phyloP scores from a whole-genome alignment of 805 yeast genomes.

The Yarrowia divulgata region DNA sequence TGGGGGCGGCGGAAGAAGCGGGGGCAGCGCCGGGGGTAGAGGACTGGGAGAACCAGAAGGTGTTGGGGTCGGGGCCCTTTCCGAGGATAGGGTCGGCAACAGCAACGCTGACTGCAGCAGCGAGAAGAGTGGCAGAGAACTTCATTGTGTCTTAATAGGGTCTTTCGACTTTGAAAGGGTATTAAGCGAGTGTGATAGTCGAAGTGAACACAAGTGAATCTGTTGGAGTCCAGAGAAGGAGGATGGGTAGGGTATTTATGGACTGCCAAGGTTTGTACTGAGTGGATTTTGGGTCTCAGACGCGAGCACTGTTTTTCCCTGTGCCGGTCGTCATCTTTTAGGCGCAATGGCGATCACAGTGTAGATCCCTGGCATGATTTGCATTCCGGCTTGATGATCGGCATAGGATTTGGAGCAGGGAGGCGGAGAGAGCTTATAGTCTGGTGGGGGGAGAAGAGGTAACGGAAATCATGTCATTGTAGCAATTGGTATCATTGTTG shows the following conservation, averaged over 20 bases:
- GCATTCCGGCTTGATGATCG: constrained; percentile 31
- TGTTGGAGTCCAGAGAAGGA: constrained; percentile 11
- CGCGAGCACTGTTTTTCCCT: constrained; percentile 19
- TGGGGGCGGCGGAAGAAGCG: constrained; percentile 27
- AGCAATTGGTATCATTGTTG: too few species aligned
- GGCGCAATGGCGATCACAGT: constrained; percentile 34
- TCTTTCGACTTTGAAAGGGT: constrained; percentile 32
- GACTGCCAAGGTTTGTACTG: constrained; percentile 20
- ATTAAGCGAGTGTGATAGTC: constrained; percentile 36
- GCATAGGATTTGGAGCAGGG: constrained; percentile 2
- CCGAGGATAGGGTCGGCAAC: constrained; percentile 35
- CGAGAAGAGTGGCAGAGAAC: constrained; percentile 32
- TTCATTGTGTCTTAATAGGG: constrained; percentile 29
- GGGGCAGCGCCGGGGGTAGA: constrained; percentile 32
- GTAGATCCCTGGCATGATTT: constrained; percentile 22
- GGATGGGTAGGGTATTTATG: constrained; percentile 21
- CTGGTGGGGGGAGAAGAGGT: too few species aligned
- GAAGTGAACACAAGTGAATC: constrained; percentile 35
- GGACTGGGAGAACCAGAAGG: constrained; percentile 37
- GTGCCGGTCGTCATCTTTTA: constrained; percentile 19
- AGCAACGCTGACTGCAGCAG: constrained; percentile 31
- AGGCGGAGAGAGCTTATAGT: constrained; percentile 25
- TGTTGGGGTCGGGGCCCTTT: constrained; percentile 33
- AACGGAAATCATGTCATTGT: too few species aligned
- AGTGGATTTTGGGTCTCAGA: constrained; percentile 10